Evolutionary conservation across 305 asterid genomes (phyloP).

Genomic region (Solanum hybrid): DNA sequence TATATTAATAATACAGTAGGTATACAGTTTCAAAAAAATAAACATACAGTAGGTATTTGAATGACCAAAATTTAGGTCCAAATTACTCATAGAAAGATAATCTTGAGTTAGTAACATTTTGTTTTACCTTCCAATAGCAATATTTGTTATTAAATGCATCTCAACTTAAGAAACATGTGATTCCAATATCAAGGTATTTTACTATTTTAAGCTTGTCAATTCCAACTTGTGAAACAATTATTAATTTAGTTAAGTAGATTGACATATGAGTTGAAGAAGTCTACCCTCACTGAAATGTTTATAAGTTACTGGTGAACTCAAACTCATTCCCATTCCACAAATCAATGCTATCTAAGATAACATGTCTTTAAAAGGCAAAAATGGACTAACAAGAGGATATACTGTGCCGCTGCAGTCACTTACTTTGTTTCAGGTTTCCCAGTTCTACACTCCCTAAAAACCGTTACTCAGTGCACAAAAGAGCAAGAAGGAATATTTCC

Average conservation of each 20-base stretch:
- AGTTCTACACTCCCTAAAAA: not conserved
- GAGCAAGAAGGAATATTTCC: not conserved
- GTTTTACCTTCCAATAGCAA: not conserved
- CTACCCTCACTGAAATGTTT: not conserved
- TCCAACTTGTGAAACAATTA: not conserved
- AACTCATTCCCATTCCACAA: not conserved
- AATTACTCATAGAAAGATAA: not conserved
- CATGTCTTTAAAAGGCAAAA: not conserved
- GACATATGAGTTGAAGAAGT: not conserved
- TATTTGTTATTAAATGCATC: not conserved
- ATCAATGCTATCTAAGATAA: not conserved
- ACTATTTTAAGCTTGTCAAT: not conserved
- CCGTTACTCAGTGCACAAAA: not conserved
- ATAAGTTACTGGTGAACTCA: not conserved
- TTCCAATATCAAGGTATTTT: not conserved
- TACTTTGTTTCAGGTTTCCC: not conserved
- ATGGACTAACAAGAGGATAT: not conserved
- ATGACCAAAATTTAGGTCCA: not conserved
- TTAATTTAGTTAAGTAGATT: not conserved
- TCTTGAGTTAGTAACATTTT: not conserved
- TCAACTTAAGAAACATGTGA: not conserved
- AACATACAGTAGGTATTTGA: not conserved
- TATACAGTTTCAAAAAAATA: too few species aligned
- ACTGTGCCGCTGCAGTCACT: not conserved
- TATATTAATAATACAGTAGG: not conserved